phyloP scores from a whole-genome alignment of 2,329 filamentous ascomycete species.

The Arthrobotrys iridis region DNA sequence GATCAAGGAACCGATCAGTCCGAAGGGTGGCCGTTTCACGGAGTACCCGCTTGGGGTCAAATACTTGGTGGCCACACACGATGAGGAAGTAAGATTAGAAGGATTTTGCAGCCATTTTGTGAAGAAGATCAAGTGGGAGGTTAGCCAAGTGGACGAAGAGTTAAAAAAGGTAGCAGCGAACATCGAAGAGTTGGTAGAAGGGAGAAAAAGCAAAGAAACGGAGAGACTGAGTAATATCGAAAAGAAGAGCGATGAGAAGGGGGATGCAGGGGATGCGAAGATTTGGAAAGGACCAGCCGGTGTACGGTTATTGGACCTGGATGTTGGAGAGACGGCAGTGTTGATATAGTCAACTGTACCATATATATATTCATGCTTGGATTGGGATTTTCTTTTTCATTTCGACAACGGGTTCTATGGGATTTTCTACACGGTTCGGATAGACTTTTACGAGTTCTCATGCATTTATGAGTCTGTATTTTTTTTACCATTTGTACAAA shows the following conservation, averaged over 20 bases:
- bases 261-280: background rate
- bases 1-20: conserved; percentile 33
- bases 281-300: conserved; percentile 39
- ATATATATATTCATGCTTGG: background rate
- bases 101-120: conserved; percentile 52
- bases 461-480: background rate
- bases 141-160: conserved; percentile 25
- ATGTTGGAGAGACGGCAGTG: conserved; percentile 18
- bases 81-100: conserved; percentile 48
- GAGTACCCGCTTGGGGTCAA: conserved; percentile 34
- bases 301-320: conserved; percentile 41
- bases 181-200: background rate
- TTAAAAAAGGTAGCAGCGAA: conserved; percentile 29
- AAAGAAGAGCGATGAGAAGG: background rate
- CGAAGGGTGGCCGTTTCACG: conserved; percentile 14
- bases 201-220: background rate
- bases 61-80: conserved; percentile 45
- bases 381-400: background rate
- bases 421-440: no score
- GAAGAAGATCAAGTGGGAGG: conserved; percentile 34
- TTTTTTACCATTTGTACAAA: no score
- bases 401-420: no score
- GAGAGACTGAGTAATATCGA: background rate
- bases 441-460: background rate
- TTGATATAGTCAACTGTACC: no score